phyloP scores from a whole-genome alignment of 169 alveolate species.

The Cryptosporidium xiaoi region DNA sequence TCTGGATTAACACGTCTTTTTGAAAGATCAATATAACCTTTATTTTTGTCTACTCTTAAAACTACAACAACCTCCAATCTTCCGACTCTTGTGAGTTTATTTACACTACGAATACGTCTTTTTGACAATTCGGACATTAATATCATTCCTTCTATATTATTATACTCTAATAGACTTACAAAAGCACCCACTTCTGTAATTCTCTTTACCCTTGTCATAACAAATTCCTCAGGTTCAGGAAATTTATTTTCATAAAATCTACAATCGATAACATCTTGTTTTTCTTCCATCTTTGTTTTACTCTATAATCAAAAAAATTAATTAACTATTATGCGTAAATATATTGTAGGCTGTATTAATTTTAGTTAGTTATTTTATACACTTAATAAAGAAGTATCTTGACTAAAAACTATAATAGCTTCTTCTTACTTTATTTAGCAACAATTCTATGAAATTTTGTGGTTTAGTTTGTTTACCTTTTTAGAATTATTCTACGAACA shows the following conservation, averaged over 20 bases:
- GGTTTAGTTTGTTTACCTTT: neutral
- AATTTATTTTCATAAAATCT: conserved; percentile 93
- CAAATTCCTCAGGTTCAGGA: conserved; percentile 93
- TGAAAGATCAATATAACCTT: conserved; percentile 97
- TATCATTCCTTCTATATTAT: conserved; percentile 95
- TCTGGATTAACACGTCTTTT: conserved; percentile 95
- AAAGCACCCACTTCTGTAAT: conserved; percentile 96
- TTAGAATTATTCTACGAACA: neutral
- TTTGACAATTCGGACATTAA: conserved; percentile 94
- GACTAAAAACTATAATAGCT: no score
- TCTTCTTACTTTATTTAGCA: no score
- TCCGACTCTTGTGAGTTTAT: conserved; percentile 87
- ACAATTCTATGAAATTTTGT: no score
- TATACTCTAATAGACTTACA: conserved; percentile 96
- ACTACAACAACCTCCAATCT: conserved; percentile 96
- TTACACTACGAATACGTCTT: conserved; percentile 91
- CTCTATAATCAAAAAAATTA: no score
- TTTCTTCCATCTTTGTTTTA: conserved; percentile 42
- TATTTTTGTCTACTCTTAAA: conserved; percentile 93
- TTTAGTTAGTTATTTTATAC: no score
- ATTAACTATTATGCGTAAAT: no score
- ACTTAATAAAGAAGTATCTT: no score
- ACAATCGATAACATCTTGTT: conserved; percentile 86
- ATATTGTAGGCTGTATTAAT: no score
- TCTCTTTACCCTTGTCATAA: conserved; percentile 93